Percentiles rank a stretch among this genome's conserved stretches.
Conservation (phyloP, 2,329 filamentous ascomycete genomes). For the Arthrobotrys musiformis region DNA sequence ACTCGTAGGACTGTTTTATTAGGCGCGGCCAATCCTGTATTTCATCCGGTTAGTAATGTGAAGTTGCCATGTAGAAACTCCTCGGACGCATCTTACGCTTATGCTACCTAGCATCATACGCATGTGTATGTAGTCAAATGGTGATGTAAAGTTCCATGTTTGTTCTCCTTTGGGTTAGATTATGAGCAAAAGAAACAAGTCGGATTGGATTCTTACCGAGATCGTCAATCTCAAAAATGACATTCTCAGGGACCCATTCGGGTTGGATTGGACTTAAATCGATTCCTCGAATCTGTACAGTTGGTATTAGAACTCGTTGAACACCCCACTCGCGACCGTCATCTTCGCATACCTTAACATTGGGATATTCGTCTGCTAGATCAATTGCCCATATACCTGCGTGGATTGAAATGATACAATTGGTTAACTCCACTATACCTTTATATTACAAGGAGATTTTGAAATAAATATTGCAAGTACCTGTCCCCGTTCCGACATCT, state of each 20-base stretch:
- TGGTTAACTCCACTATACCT: neutral
- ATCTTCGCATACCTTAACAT: constrained; percentile 22
- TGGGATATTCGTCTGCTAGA: constrained; percentile 45
- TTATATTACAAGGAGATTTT: neutral
- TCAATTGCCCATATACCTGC: constrained; percentile 55
- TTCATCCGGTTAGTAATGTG: neutral
- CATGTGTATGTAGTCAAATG: constrained; percentile 50
- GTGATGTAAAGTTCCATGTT: constrained; percentile 46
- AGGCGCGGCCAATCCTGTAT: constrained; percentile 43
- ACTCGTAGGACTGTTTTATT: constrained; percentile 52
- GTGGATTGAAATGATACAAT: neutral
- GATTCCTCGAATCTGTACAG: constrained; percentile 59
- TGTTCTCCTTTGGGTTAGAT: constrained; percentile 21
- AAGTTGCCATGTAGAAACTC: neutral
- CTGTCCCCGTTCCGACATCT: constrained; percentile 42
- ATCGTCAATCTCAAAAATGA: constrained; percentile 73
- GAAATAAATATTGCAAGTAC: neutral
- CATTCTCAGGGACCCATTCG: constrained; percentile 69
- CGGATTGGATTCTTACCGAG: constrained; percentile 61
- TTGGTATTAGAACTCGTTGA: neutral
- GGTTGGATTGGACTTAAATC: constrained; percentile 61
- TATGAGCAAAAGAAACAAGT: neutral
- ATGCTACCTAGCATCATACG: constrained; percentile 54
- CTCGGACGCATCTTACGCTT: constrained; percentile 24
- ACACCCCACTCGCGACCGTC: neutral